phyloP scores from a whole-genome alignment of 306 rosid genomes.

The Ceratonia siliqua region DNA sequence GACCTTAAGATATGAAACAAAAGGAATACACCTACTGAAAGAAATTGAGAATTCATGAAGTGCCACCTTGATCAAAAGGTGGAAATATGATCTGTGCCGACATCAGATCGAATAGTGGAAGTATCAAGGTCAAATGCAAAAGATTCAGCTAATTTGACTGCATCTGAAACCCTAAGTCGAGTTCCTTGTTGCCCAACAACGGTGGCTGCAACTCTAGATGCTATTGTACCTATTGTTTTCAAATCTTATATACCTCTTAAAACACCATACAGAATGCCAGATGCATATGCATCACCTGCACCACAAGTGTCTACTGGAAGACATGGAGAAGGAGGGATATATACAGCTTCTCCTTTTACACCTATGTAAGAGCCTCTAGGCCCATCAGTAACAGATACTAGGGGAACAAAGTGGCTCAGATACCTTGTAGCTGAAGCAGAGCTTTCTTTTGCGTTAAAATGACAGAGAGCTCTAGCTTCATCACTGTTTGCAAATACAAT shows the following conservation, averaged over 20 bases:
- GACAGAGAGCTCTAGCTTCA: constrained; percentile 85
- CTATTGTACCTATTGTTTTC: constrained; percentile 75
- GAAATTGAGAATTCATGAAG: too few relatives aligned
- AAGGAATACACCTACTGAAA: too few relatives aligned
- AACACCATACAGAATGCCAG: constrained; percentile 77
- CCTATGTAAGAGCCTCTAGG: constrained; percentile 82
- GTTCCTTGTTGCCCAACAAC: constrained; percentile 97
- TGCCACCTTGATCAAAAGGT: too few relatives aligned
- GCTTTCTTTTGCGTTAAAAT: constrained; percentile 64
- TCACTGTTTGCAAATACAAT: constrained; percentile 81
- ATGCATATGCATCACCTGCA: constrained; percentile 97
- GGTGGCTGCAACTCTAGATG: constrained; percentile 83
- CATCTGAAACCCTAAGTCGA: constrained; percentile 77
- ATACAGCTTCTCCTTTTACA: constrained; percentile 81
- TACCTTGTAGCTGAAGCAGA: constrained; percentile 66
- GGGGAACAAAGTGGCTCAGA: constrained; percentile 87
- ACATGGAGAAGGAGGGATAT: constrained; percentile 87
- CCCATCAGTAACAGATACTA: constrained; percentile 88
- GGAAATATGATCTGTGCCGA: constrained; percentile 75
- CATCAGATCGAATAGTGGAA: constrained; percentile 52
- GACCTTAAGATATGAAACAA: too few relatives aligned
- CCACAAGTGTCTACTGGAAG: constrained; percentile 93
- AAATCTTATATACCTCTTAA: constrained; percentile 69
- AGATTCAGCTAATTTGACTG: constrained; percentile 68
- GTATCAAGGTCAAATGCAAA: constrained; percentile 47